phyloP scores from a whole-genome alignment of 1,284 basidiomycete genomes.

The Austroboletus novae-zelandiae region DNA sequence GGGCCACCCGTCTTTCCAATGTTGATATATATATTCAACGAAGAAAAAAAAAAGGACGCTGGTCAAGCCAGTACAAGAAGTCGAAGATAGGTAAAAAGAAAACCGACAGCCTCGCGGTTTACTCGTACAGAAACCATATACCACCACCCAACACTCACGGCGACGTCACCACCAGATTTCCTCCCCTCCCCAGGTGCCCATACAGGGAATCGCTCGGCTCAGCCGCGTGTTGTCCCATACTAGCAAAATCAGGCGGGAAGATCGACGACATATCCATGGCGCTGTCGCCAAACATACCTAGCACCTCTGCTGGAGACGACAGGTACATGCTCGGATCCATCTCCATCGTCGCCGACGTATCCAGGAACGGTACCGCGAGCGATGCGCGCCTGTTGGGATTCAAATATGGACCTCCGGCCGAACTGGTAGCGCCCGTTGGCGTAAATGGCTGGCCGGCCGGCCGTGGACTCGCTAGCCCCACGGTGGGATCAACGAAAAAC shows the following conservation, averaged over 20 bases:
- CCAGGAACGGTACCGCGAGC: constrained; percentile 20
- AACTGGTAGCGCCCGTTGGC: constrained; percentile 12
- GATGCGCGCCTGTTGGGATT: constrained; percentile 22
- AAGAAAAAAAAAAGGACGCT: not conserved
- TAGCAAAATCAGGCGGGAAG: constrained; percentile 29
- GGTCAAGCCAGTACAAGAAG: constrained; percentile 3
- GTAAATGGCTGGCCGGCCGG: constrained; percentile 19
- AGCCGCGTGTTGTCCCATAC: constrained; percentile 24
- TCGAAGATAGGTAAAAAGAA: not conserved
- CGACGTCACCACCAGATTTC: constrained; percentile 24
- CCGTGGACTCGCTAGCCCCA: constrained; percentile 23
- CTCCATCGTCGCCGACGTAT: constrained; percentile 31
- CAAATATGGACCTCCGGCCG: constrained; percentile 21
- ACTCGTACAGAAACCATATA: constrained; percentile 21
- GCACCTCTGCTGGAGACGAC: constrained; percentile 32
- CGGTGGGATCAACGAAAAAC: constrained; percentile 47
- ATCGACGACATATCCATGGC: constrained; percentile 29
- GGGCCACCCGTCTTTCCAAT: not conserved
- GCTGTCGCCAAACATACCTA: constrained; percentile 30
- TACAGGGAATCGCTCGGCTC: constrained; percentile 31
- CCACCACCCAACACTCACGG: constrained; percentile 18
- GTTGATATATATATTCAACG: not conserved
- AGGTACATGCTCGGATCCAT: constrained; percentile 31
- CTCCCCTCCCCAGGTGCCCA: constrained; percentile 21
- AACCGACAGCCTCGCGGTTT: constrained; percentile 4